Percentiles rank a stretch among this genome's conserved stretches.
Evolutionary conservation across 1,139 yeast species (phyloP).

Genomic region (Geotrichum reessii): DNA sequence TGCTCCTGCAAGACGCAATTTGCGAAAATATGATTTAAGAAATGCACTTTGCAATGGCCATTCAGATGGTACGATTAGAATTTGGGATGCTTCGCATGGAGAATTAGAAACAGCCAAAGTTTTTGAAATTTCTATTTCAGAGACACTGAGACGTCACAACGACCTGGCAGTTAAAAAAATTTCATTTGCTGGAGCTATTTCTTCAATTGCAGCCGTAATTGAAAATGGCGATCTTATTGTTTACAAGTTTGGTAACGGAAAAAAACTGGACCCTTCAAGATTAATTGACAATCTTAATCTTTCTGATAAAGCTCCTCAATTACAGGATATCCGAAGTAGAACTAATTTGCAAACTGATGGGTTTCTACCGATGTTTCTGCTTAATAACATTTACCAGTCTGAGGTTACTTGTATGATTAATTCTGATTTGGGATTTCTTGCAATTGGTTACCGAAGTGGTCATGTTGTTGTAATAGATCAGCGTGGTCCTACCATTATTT

Average conservation of each 20-base stretch:
- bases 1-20: constrained; percentile 50
- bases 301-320: constrained; percentile 19
- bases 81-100: constrained; percentile 78
- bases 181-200: constrained; percentile 69
- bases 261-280: constrained; percentile 6
- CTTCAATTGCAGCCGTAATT: constrained; percentile 70
- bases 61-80: constrained; percentile 66
- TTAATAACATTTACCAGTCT: constrained; percentile 39
- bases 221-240: constrained; percentile 69
- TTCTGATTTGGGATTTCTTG: constrained; percentile 80
- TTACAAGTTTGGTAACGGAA: constrained; percentile 53
- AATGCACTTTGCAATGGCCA: constrained; percentile 77
- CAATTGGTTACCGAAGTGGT: constrained; percentile 75
- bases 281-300: constrained; percentile 8
- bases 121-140: constrained; percentile 49
- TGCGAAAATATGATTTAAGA: constrained; percentile 56
- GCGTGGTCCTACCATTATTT: constrained; percentile 78
- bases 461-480: constrained; percentile 69
- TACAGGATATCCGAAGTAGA: constrained; percentile 36
- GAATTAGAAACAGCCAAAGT: constrained; percentile 59
- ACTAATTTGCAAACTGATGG: constrained; percentile 50
- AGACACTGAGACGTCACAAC: constrained; percentile 42
- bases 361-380: constrained; percentile 62
- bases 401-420: constrained; percentile 59
- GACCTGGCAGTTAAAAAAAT: constrained; percentile 50